These are phyloP conservation scores for Raddia distichophylla DNA, from an alignment of 176 grass and related monocot species.

Conservation along the genomic window DNA sequence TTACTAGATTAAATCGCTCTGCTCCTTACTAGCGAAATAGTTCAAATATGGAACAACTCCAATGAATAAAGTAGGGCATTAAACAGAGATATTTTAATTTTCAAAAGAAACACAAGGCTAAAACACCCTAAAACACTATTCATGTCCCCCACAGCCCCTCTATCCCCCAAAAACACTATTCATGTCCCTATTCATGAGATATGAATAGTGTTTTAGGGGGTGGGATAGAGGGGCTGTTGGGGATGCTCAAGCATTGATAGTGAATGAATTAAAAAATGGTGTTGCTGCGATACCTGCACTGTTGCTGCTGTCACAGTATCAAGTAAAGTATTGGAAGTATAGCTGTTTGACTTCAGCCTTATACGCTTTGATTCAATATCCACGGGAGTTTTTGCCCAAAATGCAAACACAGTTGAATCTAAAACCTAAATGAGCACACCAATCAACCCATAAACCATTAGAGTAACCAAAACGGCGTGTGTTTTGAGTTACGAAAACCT, in stretches of 20 bases:
- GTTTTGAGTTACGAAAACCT: background rate
- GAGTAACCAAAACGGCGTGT: background rate
- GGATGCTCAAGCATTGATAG: background rate
- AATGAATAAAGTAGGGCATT: slow-evolving; percentile 9
- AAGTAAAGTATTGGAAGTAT: slow-evolving; percentile 86
- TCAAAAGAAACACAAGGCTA: background rate
- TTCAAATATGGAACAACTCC: slow-evolving; percentile 29
- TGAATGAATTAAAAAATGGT: background rate
- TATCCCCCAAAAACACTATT: no score
- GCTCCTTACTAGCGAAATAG: background rate
- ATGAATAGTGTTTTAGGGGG: no score
- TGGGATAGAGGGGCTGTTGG: no score
- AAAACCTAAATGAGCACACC: slow-evolving; percentile 57
- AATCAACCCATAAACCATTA: slow-evolving; percentile 22
- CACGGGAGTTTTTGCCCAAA: slow-evolving; percentile 94
- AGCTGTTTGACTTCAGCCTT: slow-evolving; percentile 90
- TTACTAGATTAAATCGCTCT: background rate
- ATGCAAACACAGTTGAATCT: slow-evolving; percentile 84
- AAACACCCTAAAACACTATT: background rate
- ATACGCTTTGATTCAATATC: slow-evolving; percentile 80
- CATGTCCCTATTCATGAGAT: no score
- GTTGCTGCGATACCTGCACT: slow-evolving; percentile 66
- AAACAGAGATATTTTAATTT: slow-evolving; percentile 1
- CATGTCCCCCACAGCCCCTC: no score
- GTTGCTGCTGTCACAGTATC: slow-evolving; percentile 91